Base-by-base conservation (phyloP, 306 rosid species). In the Pyrus betulifolia region DNA sequence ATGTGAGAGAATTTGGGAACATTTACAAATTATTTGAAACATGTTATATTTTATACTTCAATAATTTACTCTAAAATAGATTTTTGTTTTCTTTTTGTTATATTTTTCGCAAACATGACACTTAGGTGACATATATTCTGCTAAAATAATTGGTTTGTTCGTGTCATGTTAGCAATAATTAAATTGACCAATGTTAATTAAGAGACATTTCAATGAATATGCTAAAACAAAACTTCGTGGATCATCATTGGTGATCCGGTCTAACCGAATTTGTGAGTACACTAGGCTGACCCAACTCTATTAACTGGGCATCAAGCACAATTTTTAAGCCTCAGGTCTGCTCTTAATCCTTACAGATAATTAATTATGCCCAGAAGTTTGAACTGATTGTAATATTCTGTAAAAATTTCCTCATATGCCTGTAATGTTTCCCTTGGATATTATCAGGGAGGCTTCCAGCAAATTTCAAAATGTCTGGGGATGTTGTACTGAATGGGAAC, bases 401-500 rank as follows among this genome's bases (percentile, higher is more conserved):
- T n/a, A 7, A 8, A 57, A 57, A 21, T 6, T 13, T 12, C 11
- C 80, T 68, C 74, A 67, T 73, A 55, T 33, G 18, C 44, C 2
- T 11, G 18, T 31, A 35, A 4, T 11, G 3, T 25, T 23, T 6
- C 11, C 1, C 40, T 15, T 23, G 19, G 42, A 22, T 60, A 18
- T 60, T 6, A 73, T 42, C 25, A 80, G 79, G 83, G 7, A 70
- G 76, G 69, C 75, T 80, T 44, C 23, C 83, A 13, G 12, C 71
- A 58, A 74, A 59, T 22, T 45, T 74, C 33, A 68, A 11, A 80
- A 57, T 74, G 83, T 58, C 70, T 0, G 76, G 83, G 64, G 40
- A 58, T 59, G 79, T 80, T 60, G 10, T 28, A 18, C 31, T 58
- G 25, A 74, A 67, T 25, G 83, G 83, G 13, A 68, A 31, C 57